Evolutionary conservation across 2,329 filamentous ascomycete species (phyloP).

Genomic region (Phialocephala sp.): DNA sequence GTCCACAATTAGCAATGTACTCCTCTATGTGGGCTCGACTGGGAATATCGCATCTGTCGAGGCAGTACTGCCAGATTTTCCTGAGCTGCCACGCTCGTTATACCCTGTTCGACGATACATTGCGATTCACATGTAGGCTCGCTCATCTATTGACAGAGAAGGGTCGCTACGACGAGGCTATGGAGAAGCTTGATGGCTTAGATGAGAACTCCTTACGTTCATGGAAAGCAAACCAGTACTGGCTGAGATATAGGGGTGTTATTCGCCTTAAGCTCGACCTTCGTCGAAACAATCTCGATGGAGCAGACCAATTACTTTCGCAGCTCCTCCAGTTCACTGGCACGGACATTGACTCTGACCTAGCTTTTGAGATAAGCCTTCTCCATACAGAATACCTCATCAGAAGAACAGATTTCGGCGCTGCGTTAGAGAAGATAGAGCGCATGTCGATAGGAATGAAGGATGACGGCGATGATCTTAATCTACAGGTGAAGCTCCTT

Average conservation of each 20-base stretch:
- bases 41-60: constrained; percentile 63
- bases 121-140: constrained; percentile 75
- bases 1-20: constrained; percentile 73
- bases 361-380: constrained; percentile 62
- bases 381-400: constrained; percentile 64
- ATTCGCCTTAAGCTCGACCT: constrained; percentile 69
- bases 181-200: constrained; percentile 63
- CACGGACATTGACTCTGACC: constrained; percentile 59
- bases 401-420: constrained; percentile 55
- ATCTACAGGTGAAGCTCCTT: constrained; percentile 65
- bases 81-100: constrained; percentile 71
- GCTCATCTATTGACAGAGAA: constrained; percentile 69
- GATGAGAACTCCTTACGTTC: constrained; percentile 69
- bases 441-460: constrained; percentile 55
- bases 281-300: constrained; percentile 59
- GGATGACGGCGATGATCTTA: constrained; percentile 63
- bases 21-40: constrained; percentile 78
- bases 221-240: constrained; percentile 78
- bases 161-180: constrained; percentile 74
- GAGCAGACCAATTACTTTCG: constrained; percentile 60
- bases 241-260: constrained; percentile 69
- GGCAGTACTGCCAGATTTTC: constrained; percentile 73
- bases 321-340: constrained; percentile 54
- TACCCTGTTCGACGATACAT: constrained; percentile 75
- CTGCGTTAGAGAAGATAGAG: constrained; percentile 61